Percentiles rank a stretch among this genome's conserved stretches.
phyloP scores from a whole-genome alignment of 1,284 basidiomycete genomes.

The Malassezia slooffiae region DNA sequence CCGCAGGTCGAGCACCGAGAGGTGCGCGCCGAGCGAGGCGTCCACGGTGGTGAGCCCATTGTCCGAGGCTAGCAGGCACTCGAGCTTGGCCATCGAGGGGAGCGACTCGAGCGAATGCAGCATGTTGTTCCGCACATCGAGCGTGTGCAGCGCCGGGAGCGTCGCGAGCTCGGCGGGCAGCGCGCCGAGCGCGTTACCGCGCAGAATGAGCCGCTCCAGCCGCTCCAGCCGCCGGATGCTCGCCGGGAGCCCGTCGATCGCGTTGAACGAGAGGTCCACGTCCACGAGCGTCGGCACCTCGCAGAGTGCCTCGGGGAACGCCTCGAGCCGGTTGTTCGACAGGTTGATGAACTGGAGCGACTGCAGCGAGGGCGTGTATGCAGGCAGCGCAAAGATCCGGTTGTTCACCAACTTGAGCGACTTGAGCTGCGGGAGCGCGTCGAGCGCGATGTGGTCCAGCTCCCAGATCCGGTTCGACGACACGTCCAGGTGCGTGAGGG shows the following conservation, averaged over 20 bases:
- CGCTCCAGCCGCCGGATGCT: slow-evolving; percentile 60
- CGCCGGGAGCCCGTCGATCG: slow-evolving; percentile 67
- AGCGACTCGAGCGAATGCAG: slow-evolving; percentile 33
- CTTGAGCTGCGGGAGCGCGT: slow-evolving; percentile 63
- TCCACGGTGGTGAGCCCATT: slow-evolving; percentile 41
- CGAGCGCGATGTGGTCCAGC: slow-evolving; percentile 72
- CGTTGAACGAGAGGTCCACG: slow-evolving; percentile 92
- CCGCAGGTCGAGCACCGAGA: slow-evolving; percentile 30
- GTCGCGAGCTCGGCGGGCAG: slow-evolving; percentile 31
- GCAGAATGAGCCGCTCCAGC: slow-evolving; percentile 36
- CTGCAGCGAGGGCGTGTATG: slow-evolving; percentile 67
- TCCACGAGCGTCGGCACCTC: slow-evolving; percentile 65
- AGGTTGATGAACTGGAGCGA: slow-evolving; percentile 74
- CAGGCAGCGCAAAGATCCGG: slow-evolving; percentile 72
- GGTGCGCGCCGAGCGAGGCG: slow-evolving; percentile 20
- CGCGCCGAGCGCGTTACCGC: slow-evolving; percentile 33
- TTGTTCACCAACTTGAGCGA: slow-evolving; percentile 83
- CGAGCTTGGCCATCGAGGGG: slow-evolving; percentile 29
- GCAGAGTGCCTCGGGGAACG: slow-evolving; percentile 67
- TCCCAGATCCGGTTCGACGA: slow-evolving; percentile 87
- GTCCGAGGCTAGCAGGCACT: slow-evolving; percentile 34
- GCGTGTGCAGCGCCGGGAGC: slow-evolving; percentile 28
- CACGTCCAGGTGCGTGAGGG: slow-evolving; percentile 73
- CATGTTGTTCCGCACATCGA: slow-evolving; percentile 39
- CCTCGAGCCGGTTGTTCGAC: slow-evolving; percentile 87